Evolutionary conservation across 1,139 yeast species (phyloP).

Genomic region (Debaryomyces robertsiae): DNA sequence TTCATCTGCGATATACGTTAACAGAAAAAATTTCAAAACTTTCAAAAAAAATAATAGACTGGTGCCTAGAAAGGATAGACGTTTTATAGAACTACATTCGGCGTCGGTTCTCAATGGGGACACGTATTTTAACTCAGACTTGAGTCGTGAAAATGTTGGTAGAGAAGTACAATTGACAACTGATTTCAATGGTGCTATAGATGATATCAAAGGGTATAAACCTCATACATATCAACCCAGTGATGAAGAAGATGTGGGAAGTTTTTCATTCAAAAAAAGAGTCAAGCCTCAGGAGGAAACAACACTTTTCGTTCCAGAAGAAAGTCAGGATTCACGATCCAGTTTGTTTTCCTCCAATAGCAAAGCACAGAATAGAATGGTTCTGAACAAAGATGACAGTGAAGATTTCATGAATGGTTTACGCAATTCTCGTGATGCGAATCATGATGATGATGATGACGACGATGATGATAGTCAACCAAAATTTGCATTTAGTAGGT

Average conservation of each 20-base stretch:
- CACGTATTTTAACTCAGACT: constrained; percentile 11
- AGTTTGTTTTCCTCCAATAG: not conserved
- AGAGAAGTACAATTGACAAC: constrained; percentile 15
- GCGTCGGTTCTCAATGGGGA: constrained; percentile 20
- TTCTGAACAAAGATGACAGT: constrained; percentile 2
- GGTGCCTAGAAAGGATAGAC: constrained; percentile 26
- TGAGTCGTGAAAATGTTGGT: constrained; percentile 11
- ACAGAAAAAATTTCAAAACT: constrained; percentile 41
- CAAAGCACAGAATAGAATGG: constrained; percentile 1
- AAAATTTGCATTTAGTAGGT: constrained; percentile 35
- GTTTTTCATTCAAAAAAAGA: constrained; percentile 2
- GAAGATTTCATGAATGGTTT: constrained; percentile 6
- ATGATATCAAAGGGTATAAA: constrained; percentile 23
- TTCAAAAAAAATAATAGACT: constrained; percentile 32
- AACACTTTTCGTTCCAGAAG: constrained; percentile 19
- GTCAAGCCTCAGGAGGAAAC: not conserved
- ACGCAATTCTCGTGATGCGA: no score
- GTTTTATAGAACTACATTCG: constrained; percentile 28
- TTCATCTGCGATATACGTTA: constrained; percentile 16
- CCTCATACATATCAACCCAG: constrained; percentile 14
- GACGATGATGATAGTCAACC: constrained; percentile 41
- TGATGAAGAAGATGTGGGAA: constrained; percentile 14
- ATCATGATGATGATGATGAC: constrained; percentile 31
- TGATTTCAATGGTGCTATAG: constrained; percentile 34
- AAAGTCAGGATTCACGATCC: not conserved